Percentiles rank a stretch among this genome's conserved stretches.
phyloP scores from a whole-genome alignment of 768 basidiomycete genomes.

The Suillus occidentalis region DNA sequence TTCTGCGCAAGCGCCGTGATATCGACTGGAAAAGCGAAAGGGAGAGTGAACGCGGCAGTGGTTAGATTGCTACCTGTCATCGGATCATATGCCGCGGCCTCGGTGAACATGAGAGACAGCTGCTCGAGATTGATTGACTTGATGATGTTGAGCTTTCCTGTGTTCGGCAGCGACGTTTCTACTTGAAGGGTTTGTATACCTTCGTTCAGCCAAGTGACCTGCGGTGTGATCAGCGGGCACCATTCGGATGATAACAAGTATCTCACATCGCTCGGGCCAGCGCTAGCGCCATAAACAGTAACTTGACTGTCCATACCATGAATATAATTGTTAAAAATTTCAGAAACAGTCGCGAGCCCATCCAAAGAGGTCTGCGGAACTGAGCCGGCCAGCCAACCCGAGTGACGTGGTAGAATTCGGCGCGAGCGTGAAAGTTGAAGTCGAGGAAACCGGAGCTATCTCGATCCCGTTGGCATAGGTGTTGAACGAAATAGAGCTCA shows the following conservation, averaged over 20 bases:
- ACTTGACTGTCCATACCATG: constrained; percentile 64
- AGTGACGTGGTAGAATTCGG: constrained; percentile 54
- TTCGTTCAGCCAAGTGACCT: constrained; percentile 74
- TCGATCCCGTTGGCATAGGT: constrained; percentile 51
- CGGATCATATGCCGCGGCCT: constrained; percentile 57
- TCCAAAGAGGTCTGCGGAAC: constrained; percentile 55
- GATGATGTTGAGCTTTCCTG: constrained; percentile 61
- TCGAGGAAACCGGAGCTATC: constrained; percentile 59
- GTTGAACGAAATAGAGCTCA: constrained; percentile 61
- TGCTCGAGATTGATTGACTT: constrained; percentile 61
- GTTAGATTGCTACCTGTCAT: constrained; percentile 58
- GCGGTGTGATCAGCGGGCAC: constrained; percentile 8
- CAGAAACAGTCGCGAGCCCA: constrained; percentile 59
- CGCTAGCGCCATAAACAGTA: constrained; percentile 56
- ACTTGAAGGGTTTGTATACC: constrained; percentile 65
- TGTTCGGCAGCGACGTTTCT: constrained; percentile 60
- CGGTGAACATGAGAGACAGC: constrained; percentile 57
- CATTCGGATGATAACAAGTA: neutral
- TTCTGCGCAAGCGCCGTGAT: constrained; percentile 62
- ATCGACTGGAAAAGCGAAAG: constrained; percentile 70
- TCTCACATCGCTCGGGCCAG: constrained; percentile 56
- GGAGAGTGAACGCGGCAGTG: constrained; percentile 62
- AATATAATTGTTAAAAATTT: constrained; percentile 71
- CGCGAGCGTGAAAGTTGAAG: constrained; percentile 49
- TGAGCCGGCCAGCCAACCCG: constrained; percentile 58